Evolutionary conservation across 306 rosid species (phyloP).

Genomic region (Citrullus colocynthis): DNA sequence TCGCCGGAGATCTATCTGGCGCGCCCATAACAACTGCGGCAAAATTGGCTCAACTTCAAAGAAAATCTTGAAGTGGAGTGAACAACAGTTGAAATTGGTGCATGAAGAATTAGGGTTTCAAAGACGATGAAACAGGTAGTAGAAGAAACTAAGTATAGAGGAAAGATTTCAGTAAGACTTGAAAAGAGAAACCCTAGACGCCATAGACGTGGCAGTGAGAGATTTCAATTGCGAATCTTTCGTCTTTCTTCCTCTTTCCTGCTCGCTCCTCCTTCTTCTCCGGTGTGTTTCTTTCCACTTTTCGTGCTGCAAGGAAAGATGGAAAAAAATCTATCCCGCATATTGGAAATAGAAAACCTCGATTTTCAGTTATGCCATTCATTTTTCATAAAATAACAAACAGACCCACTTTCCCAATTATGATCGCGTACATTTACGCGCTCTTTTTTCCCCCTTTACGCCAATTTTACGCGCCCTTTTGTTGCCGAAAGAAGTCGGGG

Average conservation of each 20-base stretch:
- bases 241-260: slow-evolving; percentile 11
- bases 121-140: slow-evolving; percentile 18
- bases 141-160: slow-evolving; percentile 23
- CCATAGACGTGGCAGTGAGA: slow-evolving; percentile 43
- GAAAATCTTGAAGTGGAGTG: slow-evolving; percentile 3
- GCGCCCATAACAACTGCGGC: slow-evolving; percentile 58
- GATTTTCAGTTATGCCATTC: slow-evolving; percentile 7
- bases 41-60: slow-evolving; percentile 12
- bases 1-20: slow-evolving; percentile 66
- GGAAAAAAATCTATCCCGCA: slow-evolving; percentile 7
- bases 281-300: background rate
- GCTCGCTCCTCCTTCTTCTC: slow-evolving; percentile 12
- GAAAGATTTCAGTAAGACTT: slow-evolving; percentile 20
- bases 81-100: slow-evolving; percentile 6
- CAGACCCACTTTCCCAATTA: slow-evolving; percentile 6
- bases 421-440: background rate
- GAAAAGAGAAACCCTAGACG: slow-evolving; percentile 76
- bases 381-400: background rate
- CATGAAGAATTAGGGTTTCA: slow-evolving; percentile 56
- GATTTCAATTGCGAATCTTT: slow-evolving; percentile 17
- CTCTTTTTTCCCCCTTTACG: background rate
- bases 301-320: slow-evolving; percentile 33
- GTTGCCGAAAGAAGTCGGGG: background rate
- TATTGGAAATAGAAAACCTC: background rate
- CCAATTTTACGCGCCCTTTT: background rate